Evolutionary conservation across 164 flowering plant species (phyloP), one percentile per base, ranked within the genome.

Genomic region (Nymphaea colorata): DNA sequence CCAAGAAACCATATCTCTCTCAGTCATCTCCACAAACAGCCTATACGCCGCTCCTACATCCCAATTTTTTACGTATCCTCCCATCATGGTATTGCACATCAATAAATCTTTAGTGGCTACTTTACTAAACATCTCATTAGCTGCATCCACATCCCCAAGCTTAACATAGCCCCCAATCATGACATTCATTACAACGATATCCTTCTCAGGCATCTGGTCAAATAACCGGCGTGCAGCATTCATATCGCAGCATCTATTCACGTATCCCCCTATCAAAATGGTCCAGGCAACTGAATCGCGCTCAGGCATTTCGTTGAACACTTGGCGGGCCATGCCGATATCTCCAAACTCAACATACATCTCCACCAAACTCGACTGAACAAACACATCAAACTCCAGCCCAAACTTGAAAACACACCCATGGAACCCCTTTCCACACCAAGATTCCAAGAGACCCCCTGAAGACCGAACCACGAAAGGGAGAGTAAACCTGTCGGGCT

Each of bases 111-210:
- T 61, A 17, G 36, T 17, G 42, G 41, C 53, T 82, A 83, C 73
- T 64, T 70, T 76, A 65, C 80, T 77, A 68, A 86, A 81, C 43
- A 85, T 65, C 64, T 70, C 51, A 17, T 71, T 10, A n/a, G 86
- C 88, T 59, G 74, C 70, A 64, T 71, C 75, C 65, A 81, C 69
- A 61, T 82, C 76, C 71, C 72, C 85, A 65, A 74, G 74, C 76
- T 73, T 84, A 59, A 86, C 86, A 81, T 87, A 91, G 47, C 97
- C 97, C 3, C 91, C 77, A 68, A 90, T 88, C 73, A 91, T 79
- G 2, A 88, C 84, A 0, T 92, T 89, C 87, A 88, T 83, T 0
- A 95, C 64, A 66, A 89, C 66, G 66, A 87, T 67, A 67, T 78
- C 64, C 59, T 64, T 74, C 67, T n/a, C 17, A 0, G 78, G 78